phyloP scores from a whole-genome alignment of 2,329 filamentous ascomycete genomes.

The Cytospora piceae region DNA sequence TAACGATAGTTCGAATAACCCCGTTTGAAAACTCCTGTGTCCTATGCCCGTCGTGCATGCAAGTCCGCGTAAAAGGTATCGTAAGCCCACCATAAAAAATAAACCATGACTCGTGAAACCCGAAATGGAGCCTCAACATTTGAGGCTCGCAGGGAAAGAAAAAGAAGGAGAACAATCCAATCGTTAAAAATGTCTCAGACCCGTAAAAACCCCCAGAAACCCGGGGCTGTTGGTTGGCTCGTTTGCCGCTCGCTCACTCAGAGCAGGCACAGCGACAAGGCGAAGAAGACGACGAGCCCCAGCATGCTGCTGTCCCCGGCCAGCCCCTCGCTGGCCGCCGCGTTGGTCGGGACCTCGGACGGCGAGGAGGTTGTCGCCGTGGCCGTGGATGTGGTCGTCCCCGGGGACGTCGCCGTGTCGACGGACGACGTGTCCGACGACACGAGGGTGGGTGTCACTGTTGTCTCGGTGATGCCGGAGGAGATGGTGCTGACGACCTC shows the following conservation, averaged over 20 bases:
- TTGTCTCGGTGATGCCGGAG: neutral
- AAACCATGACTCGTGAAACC: neutral
- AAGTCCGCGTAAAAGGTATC: constrained; percentile 18
- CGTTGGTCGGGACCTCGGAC: neutral
- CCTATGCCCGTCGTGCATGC: constrained; percentile 10
- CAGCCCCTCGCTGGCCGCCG: constrained; percentile 22
- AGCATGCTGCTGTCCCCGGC: constrained; percentile 29
- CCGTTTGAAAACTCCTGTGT: constrained; percentile 4
- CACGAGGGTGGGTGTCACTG: neutral
- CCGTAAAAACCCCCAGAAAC: neutral
- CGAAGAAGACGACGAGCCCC: constrained; percentile 31
- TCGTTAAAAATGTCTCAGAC: neutral
- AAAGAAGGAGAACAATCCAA: neutral
- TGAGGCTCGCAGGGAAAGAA: neutral
- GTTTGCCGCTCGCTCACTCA: neutral
- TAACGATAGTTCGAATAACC: constrained; percentile 12
- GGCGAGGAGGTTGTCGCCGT: neutral
- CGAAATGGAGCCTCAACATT: neutral
- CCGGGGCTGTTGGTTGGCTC: neutral
- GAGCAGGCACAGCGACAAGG: constrained; percentile 28
- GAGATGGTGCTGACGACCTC: neutral
- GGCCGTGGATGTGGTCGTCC: neutral
- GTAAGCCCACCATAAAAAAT: constrained; percentile 15
- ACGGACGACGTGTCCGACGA: neutral
- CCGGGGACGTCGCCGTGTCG: neutral